Base-by-base conservation (phyloP, 1,139 yeast species). In the Pichia sp. region DNA sequence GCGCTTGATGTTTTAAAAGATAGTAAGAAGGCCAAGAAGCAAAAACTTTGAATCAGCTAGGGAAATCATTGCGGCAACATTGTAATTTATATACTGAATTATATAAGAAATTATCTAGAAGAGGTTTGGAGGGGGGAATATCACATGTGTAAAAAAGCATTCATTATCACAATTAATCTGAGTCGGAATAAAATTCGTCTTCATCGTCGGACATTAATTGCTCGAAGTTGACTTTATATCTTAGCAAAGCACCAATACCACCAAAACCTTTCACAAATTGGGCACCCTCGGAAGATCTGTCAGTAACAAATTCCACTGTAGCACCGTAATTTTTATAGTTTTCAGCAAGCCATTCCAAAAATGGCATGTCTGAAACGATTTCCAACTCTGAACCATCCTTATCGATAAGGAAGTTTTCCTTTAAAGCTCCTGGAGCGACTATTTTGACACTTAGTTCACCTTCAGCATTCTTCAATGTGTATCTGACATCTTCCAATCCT, bases 231-330 rank as follows among this genome's bases (percentile, higher is more conserved):
- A 93, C 95, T 75, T 90, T 90, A 76, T 93, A 93, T 77, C 99
- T 90, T 72, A 93, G 79, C 67, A 93, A 72, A 57, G 97, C 97
- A 72, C 99, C 99, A 64, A 93, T 82, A 76, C 99, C 99, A 86
- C 99, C 99, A 68, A 93, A 93, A 58, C 99, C 99, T 68, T 85
- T 88, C 59, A 87, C 95, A 73, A 93, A 93, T 77, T 93, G 99
- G 48, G 98, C 96, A 77, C 99, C 99, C 75, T 93, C 99, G 52
- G 96, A 86, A 42, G 97, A 88, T 75, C 89, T 85, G 76, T 93
- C 99, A 52, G 98, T 88, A 64, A 93, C 96, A 67, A 93, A 93
- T 75, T 93, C 99, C 65, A 93, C 80, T 60, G 87, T 84, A 54
- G 99, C 97, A 80, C 99, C 99, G 67, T 81, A 93, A 64, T 80